Evolutionary conservation across 1,284 basidiomycete species (phyloP).

Genomic region (Gymnopus androsaceus): DNA sequence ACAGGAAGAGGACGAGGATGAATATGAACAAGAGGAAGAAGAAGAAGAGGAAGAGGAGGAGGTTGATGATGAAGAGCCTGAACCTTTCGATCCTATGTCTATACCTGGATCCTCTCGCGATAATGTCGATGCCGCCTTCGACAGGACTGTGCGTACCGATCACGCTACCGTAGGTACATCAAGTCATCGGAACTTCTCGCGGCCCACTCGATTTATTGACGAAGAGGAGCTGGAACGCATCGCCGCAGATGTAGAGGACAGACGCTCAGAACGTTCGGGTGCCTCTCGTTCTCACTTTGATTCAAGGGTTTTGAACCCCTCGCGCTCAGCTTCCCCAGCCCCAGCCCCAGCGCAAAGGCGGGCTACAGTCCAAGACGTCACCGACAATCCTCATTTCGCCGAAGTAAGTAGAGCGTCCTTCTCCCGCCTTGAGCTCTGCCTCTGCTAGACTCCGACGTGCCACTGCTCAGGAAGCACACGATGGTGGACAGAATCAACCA

Average conservation of each 20-base stretch:
- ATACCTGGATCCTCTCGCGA: conserved; percentile 33
- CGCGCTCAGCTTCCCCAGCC: conserved; percentile 14
- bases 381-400: not conserved
- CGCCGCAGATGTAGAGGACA: conserved; percentile 58
- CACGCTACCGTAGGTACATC: conserved; percentile 41
- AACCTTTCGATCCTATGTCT: conserved; percentile 36
- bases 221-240: conserved; percentile 55
- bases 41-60: conserved; percentile 31
- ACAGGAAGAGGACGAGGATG: conserved; percentile 20
- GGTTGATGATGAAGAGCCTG: conserved; percentile 27
- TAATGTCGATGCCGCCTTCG: conserved; percentile 22
- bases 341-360: not conserved
- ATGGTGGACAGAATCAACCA: not conserved
- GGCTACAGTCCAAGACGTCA: not conserved
- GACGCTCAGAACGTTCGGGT: conserved; percentile 34
- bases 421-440: conserved; percentile 10
- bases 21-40: conserved; percentile 29
- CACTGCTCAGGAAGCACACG: not conserved
- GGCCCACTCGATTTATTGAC: conserved; percentile 42
- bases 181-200: conserved; percentile 7
- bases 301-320: conserved; percentile 11
- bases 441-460: not conserved
- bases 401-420: conserved; percentile 7
- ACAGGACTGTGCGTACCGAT: conserved; percentile 43
- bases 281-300: conserved; percentile 14